Base-by-base conservation (phyloP, 2,329 filamentous ascomycete genomes). In the Aureobasidium vineae region DNA sequence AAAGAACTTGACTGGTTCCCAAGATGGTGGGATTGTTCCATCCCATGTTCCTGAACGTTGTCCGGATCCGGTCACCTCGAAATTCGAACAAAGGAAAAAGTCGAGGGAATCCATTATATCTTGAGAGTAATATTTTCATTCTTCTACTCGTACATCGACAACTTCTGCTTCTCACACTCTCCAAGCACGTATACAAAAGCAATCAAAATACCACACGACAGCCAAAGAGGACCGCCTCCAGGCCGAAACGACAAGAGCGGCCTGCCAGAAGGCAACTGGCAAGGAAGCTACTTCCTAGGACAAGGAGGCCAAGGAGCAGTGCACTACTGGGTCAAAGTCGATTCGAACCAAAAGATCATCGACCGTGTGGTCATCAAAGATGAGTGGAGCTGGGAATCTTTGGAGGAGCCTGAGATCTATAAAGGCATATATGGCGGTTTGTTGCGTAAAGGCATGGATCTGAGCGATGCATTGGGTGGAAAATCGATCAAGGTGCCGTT, bases 301-400 rank as follows among this genome's bases (percentile, higher is more conserved):
- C 10, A 33, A 43, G 60, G 60, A 33, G 60, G 47, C 7, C 47
- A 64, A 23, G 60, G 60, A 11, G 10, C 36, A n/a, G 47, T 43
- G 13, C 16, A 45, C 36, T 47, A 23, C 8, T 64, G 60, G 60
- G 36, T 53, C 36, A 41, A 64, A 5, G 41, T 53, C 36, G 60
- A 64, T 4, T 1, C 33, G 13, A 64, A 53, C 23, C 21, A 53
- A 33, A 64, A 31, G 23, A 43, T 64, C n/a, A 52, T 64, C 15
- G 60, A 64, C 16, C 60, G 60, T 7, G 19, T 64, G 21, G 60
- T 43, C 2, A 54, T 64, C 60, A 64, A 53, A 45, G 60, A 64
- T 15, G 23, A 31, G 5, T 61, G 57, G 57, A 26, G 13, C 11
- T 21, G 11, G 1, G 40, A 45, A 2, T 1, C 16, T 16, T 7